Percentiles rank a stretch among this genome's conserved stretches.
phyloP scores from a whole-genome alignment of 2,329 filamentous ascomycete genomes.

The Calonectria hawksworthii region DNA sequence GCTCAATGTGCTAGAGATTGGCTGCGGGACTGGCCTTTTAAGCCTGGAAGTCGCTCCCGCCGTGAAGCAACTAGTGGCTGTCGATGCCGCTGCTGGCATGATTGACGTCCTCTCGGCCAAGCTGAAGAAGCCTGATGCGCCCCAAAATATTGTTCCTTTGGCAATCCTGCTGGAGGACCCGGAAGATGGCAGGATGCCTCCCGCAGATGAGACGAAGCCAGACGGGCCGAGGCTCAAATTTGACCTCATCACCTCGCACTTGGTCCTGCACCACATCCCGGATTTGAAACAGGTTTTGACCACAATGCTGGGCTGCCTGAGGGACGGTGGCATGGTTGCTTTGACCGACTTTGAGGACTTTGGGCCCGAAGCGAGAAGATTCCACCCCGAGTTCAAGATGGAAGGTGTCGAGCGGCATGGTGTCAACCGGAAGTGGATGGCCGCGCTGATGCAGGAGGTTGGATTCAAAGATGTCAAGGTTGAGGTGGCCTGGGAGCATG shows the following conservation, averaged over 20 bases:
- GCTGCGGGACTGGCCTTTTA: constrained; percentile 69
- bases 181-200: constrained; percentile 59
- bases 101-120: constrained; percentile 64
- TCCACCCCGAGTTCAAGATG: constrained; percentile 67
- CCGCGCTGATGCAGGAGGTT: constrained; percentile 59
- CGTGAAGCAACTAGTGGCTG: constrained; percentile 62
- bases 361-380: constrained; percentile 63
- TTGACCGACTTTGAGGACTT: constrained; percentile 72
- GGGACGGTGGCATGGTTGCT: constrained; percentile 61
- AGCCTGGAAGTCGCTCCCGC: constrained; percentile 63
- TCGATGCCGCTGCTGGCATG: constrained; percentile 70
- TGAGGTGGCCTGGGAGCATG: constrained; percentile 62
- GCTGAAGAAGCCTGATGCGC: constrained; percentile 45
- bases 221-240: constrained; percentile 55
- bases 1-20: constrained; percentile 66
- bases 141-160: constrained; percentile 61
- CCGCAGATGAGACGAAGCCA: constrained; percentile 47
- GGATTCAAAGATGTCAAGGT: constrained; percentile 58
- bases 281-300: constrained; percentile 57
- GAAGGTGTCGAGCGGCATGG: constrained; percentile 68
- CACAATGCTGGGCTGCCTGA: constrained; percentile 62
- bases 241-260: constrained; percentile 66
- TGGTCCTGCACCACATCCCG: constrained; percentile 69
- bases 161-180: constrained; percentile 63
- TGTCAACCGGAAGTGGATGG: constrained; percentile 54